Evolutionary conservation across 208 protist species (phyloP).

Genomic region (Jaenimonas drosophilae): DNA sequence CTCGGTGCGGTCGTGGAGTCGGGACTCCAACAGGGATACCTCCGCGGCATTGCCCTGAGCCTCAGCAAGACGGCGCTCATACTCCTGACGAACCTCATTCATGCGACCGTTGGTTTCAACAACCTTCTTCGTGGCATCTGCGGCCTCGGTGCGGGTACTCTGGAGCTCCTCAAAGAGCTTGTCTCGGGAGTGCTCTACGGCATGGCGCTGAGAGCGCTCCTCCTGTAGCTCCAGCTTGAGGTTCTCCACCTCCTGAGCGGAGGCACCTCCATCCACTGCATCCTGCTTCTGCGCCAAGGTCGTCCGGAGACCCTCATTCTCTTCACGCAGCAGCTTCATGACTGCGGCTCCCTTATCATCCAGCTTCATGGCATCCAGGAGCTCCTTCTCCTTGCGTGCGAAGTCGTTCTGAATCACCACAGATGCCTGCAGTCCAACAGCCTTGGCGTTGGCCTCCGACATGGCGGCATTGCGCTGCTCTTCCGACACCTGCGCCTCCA

Average conservation of each 20-base stretch:
- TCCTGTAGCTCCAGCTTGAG: slow-evolving; percentile 38
- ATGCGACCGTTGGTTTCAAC: slow-evolving; percentile 40
- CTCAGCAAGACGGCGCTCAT: slow-evolving; percentile 32
- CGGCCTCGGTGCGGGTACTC: slow-evolving; percentile 28
- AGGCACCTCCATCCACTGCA: neutral
- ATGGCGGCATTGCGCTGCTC: slow-evolving; percentile 16
- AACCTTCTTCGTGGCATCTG: slow-evolving; percentile 17
- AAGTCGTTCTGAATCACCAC: slow-evolving; percentile 11
- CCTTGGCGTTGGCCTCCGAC: slow-evolving; percentile 15
- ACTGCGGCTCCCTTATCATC: slow-evolving; percentile 25
- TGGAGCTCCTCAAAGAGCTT: slow-evolving; percentile 47
- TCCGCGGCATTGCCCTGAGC: slow-evolving; percentile 17
- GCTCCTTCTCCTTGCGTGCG: slow-evolving; percentile 20
- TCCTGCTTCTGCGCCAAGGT: slow-evolving; percentile 6
- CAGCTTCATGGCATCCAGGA: slow-evolving; percentile 37
- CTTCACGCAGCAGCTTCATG: slow-evolving; percentile 25
- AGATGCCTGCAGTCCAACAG: slow-evolving; percentile 5
- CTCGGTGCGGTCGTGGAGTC: slow-evolving; percentile 52
- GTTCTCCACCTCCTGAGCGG: slow-evolving; percentile 2
- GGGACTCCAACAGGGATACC: slow-evolving; percentile 23
- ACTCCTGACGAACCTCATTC: slow-evolving; percentile 36
- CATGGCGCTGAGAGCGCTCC: slow-evolving; percentile 16
- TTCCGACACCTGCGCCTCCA: neutral
- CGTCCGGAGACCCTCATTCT: slow-evolving; percentile 28
- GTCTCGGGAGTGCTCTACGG: slow-evolving; percentile 22